Evolutionary conservation across 306 rosid species (phyloP).

Genomic region (Echinosophora koreensis): DNA sequence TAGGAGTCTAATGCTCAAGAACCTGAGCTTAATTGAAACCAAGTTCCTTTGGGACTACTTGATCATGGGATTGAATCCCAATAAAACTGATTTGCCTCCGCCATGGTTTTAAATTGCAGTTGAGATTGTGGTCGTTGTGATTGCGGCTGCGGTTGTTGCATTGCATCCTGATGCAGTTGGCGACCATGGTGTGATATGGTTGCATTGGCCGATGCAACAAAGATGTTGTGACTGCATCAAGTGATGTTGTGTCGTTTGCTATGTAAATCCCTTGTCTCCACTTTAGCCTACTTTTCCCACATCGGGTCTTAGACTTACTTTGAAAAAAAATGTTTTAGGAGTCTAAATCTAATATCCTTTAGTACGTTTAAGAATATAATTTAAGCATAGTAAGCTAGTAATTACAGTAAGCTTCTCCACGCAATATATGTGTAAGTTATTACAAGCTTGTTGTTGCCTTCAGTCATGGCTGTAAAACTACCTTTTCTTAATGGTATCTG

Average conservation of each 20-base stretch:
- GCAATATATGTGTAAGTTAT: conserved; percentile 12
- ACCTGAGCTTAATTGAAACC: conserved; percentile 1
- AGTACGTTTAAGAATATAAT: conserved; percentile 12
- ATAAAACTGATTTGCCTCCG: not conserved
- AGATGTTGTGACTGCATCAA: too few species aligned
- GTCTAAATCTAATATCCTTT: conserved; percentile 14
- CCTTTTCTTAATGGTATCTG: conserved; percentile 22
- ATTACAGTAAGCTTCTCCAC: not conserved
- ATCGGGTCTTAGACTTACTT: not conserved
- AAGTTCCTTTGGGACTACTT: conserved; percentile 23
- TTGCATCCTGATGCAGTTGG: too few species aligned
- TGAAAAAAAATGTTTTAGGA: not conserved
- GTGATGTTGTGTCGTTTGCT: too few species aligned
- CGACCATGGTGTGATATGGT: too few species aligned
- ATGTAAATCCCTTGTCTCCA: not conserved
- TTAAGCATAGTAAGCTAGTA: conserved; percentile 11
- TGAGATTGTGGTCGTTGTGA: too few species aligned
- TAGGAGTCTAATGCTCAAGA: conserved; percentile 32
- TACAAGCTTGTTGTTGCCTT: conserved; percentile 36
- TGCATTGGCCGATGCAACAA: too few species aligned
- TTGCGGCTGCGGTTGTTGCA: too few species aligned
- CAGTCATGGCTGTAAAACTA: not conserved
- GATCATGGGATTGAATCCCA: not conserved
- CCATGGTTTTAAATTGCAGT: too few species aligned
- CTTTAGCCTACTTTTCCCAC: not conserved